Evolutionary conservation across 2,329 filamentous ascomycete species (phyloP), one percentile per base, ranked within the genome.

Genomic region (Aspergillus transmontanensis): DNA sequence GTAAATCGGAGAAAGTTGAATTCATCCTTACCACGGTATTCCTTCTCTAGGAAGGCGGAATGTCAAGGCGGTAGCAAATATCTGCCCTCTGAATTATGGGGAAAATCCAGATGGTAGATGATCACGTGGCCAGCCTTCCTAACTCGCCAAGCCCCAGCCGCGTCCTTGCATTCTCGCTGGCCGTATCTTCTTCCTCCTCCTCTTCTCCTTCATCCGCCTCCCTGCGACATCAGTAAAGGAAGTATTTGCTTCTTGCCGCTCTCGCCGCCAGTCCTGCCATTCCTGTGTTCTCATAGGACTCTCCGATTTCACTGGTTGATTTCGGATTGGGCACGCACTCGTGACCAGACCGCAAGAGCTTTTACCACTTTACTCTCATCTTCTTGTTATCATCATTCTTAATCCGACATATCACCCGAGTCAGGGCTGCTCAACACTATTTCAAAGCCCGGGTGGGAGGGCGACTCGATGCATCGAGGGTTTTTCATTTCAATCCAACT

Each of bases 381-480:
- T 32, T 57, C 46, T 60, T 56, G 23, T 63, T 34, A 59, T 63
- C 26, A 60, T 58, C 56, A 58, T 56, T 59, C 21, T 41, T 2
- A 16, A 41, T 58, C 34, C n/a, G 28, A 61, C 39, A 55, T 59
- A 39, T 66, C 59, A 60, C 55, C 9, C 57, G 68, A 70, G 68
- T 68, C 68, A 69, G 66, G 67, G 68, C 68, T 70, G 65, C 68
- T 70, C 67, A 63, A 48, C 30, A 1, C 16, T 62, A 41, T 39
- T 65, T n/a, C 34, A 69, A 70, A 70, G 67, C 67, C 68, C 58
- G 67, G 68, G 68, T 65, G 65, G 68, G 68, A 62, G 67, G 68
- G 68, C 16, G 57, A 64, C 68, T 69, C 68, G 64, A 70, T 69
- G 64, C 30, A 36, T 70, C 62, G 67, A 68, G 68, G 67, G 67